phyloP scores from a whole-genome alignment of 106 monocot species.

The Dioscorea dumetorum region DNA sequence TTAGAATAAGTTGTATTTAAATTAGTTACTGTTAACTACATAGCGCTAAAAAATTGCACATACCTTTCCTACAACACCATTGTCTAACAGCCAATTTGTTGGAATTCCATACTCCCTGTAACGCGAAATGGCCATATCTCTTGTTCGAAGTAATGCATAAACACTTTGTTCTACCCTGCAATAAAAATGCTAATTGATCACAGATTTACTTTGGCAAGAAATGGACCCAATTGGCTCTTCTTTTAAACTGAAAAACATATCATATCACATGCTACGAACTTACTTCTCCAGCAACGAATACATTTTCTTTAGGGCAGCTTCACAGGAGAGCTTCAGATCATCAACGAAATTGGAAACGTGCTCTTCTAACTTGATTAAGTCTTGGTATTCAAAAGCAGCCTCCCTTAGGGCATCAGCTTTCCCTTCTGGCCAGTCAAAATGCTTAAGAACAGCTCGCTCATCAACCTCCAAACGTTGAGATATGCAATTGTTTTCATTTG shows the following conservation, averaged over 20 bases:
- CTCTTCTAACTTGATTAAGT: constrained; percentile 73
- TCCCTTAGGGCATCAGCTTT: constrained; percentile 93
- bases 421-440: constrained; percentile 96
- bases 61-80: constrained; percentile 90
- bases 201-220: background rate
- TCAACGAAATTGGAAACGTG: constrained; percentile 60
- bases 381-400: constrained; percentile 84
- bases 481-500: too few species aligned
- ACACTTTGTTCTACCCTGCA: constrained; percentile 88
- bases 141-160: constrained; percentile 76
- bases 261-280: constrained; percentile 8
- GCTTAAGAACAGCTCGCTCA: constrained; percentile 90
- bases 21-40: too few species aligned
- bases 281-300: constrained; percentile 90
- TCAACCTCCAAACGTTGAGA: constrained; percentile 52
- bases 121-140: constrained; percentile 83
- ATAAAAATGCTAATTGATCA: background rate
- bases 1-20: too few species aligned
- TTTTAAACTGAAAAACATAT: background rate
- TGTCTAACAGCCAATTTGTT: constrained; percentile 73
- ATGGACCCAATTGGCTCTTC: background rate
- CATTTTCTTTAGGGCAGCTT: constrained; percentile 89
- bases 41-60: background rate
- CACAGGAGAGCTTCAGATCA: constrained; percentile 69
- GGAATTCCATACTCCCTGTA: constrained; percentile 88